A percentile compares a stretch with the other conserved stretches of the same genome.
phyloP scores from a whole-genome alignment of 1,139 yeast genomes.

The Yamadazyma spencermartinsiae region DNA sequence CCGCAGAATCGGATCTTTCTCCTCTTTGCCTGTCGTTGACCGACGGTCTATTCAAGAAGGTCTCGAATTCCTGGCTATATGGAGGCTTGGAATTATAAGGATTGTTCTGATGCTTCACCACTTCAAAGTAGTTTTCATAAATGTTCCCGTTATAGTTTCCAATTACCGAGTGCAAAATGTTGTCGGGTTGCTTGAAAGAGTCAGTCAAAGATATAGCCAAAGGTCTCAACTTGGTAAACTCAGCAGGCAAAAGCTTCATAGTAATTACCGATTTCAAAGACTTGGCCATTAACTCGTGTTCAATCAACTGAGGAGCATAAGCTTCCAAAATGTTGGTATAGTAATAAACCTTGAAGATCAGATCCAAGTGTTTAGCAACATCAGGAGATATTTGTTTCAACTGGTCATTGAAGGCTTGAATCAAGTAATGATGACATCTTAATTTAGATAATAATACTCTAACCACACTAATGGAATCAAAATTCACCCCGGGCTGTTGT shows the following conservation, averaged over 20 bases:
- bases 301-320: constrained; percentile 38
- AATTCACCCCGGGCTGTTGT: constrained; percentile 28
- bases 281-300: constrained; percentile 31
- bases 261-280: constrained; percentile 30
- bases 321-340: constrained; percentile 31
- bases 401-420: constrained; percentile 27
- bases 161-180: constrained; percentile 40
- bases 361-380: constrained; percentile 20
- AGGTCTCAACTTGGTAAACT: constrained; percentile 37
- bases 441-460: constrained; percentile 59
- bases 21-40: constrained; percentile 37
- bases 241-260: constrained; percentile 27
- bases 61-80: constrained; percentile 34
- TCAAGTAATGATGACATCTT: constrained; percentile 36
- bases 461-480: constrained; percentile 52
- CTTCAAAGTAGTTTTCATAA: constrained; percentile 44
- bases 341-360: constrained; percentile 24
- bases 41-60: constrained; percentile 37
- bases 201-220: constrained; percentile 44
- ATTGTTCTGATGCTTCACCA: constrained; percentile 37
- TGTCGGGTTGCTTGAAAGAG: constrained; percentile 46
- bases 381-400: constrained; percentile 18
- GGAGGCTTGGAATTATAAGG: constrained; percentile 40
- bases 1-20: constrained; percentile 42
- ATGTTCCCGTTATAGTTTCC: constrained; percentile 46